phyloP scores from a whole-genome alignment of 192 early-diverging fungal genomes.

The Obelidium mucronatum region DNA sequence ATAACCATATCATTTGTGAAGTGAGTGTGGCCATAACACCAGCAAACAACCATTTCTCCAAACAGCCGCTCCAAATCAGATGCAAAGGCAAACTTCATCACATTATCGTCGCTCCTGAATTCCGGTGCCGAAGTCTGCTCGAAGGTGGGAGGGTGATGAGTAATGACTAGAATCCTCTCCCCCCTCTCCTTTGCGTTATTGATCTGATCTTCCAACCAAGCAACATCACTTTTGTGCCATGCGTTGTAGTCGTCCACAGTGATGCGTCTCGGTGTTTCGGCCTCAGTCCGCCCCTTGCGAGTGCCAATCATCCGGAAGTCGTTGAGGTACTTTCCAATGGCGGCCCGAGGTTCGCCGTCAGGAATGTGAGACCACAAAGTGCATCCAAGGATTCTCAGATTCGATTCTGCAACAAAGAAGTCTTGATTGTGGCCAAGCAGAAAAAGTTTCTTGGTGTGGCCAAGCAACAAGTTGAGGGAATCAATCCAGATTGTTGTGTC shows the following conservation, averaged over 20 bases:
- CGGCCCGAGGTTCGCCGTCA: neutral
- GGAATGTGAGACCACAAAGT: neutral
- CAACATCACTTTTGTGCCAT: neutral
- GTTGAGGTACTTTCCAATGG: neutral
- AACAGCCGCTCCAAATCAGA: neutral
- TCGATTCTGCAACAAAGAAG: neutral
- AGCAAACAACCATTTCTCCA: neutral
- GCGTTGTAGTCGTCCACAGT: neutral
- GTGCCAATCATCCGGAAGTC: neutral
- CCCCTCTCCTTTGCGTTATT: neutral
- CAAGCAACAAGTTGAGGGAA: neutral
- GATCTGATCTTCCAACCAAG: neutral
- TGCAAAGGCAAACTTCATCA: neutral
- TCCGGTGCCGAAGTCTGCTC: neutral
- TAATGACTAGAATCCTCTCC: neutral
- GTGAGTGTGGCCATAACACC: neutral
- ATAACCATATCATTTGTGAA: neutral
- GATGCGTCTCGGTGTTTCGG: neutral
- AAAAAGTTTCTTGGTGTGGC: neutral
- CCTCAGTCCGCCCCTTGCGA: neutral
- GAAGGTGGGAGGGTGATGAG: neutral
- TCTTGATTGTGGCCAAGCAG: neutral
- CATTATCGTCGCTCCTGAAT: neutral
- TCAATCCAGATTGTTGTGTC: neutral
- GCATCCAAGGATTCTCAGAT: neutral